Evolutionary conservation across 345 rosid genomes (phyloP).

Genomic region (Lepidium didymum): DNA sequence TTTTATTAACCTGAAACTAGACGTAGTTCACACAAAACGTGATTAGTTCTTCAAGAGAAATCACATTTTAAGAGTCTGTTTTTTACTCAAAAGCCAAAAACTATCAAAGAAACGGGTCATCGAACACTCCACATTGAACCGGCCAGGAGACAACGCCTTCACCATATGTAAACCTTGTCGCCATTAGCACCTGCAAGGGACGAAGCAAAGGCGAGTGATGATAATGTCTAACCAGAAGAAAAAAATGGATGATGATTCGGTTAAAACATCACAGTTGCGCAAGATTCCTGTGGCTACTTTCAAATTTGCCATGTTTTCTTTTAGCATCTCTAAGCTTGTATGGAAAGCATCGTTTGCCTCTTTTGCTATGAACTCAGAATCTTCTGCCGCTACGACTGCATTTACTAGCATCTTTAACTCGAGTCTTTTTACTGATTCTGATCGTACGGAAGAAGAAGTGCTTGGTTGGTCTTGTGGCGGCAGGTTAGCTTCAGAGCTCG

Average conservation of each 20-base stretch:
- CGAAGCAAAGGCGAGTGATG: slow-evolving; percentile 3
- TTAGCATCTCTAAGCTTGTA: slow-evolving; percentile 27
- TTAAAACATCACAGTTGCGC: not conserved
- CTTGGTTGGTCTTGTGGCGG: slow-evolving; percentile 8
- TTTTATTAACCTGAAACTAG: no score
- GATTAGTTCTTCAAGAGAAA: slow-evolving; percentile 34
- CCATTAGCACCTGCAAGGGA: slow-evolving; percentile 1
- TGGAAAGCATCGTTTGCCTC: slow-evolving; percentile 31
- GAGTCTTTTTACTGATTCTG: not conserved
- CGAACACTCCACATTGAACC: not conserved
- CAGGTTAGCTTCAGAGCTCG: no score
- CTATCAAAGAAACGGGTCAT: not conserved
- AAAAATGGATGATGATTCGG: not conserved
- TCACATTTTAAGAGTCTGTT: not conserved
- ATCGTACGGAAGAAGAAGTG: not conserved
- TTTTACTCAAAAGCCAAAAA: not conserved
- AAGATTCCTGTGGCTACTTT: not conserved
- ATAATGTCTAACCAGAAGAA: not conserved
- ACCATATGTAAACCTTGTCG: not conserved
- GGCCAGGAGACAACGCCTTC: not conserved
- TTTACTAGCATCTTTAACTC: slow-evolving; percentile 37
- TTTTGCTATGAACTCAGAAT: slow-evolving; percentile 22
- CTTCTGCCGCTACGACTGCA: slow-evolving; percentile 44
- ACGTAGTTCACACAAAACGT: no score
- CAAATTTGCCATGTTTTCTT: not conserved